Evolutionary conservation across 2,329 filamentous ascomycete species (phyloP).

Genomic region (Fusarium coffeatum): DNA sequence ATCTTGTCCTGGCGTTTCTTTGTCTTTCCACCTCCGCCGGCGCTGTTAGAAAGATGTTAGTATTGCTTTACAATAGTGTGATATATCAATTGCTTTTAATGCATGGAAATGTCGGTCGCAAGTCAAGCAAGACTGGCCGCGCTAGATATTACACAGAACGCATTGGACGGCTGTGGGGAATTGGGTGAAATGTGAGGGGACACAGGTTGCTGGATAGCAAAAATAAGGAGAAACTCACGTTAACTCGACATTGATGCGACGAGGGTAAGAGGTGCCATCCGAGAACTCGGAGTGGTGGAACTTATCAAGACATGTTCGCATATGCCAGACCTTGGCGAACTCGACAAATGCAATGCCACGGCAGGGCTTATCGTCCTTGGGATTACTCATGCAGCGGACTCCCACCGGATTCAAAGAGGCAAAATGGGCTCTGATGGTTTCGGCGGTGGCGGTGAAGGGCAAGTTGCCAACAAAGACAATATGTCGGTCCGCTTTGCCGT

Average conservation of each 20-base stretch:
- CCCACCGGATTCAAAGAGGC: constrained; percentile 66
- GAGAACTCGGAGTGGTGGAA: constrained; percentile 87
- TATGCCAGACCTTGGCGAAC: constrained; percentile 85
- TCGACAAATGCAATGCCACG: constrained; percentile 90
- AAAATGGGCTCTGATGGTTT: constrained; percentile 80
- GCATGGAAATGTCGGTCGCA: constrained; percentile 12
- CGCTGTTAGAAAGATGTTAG: constrained; percentile 61
- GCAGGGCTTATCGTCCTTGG: constrained; percentile 68
- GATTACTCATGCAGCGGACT: constrained; percentile 76
- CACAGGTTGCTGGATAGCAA: neutral
- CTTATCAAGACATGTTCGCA: constrained; percentile 91
- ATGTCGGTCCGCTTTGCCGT: constrained; percentile 46
- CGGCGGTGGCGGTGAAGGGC: constrained; percentile 81
- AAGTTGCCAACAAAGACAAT: constrained; percentile 75
- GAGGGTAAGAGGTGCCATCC: constrained; percentile 63
- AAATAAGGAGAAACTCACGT: constrained; percentile 67
- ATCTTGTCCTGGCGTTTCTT: constrained; percentile 80
- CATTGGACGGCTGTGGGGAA: neutral
- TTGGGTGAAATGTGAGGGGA: neutral
- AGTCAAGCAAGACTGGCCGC: constrained; percentile 12
- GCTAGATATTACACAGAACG: constrained; percentile 15
- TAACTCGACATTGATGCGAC: constrained; percentile 92
- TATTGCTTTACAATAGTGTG: constrained; percentile 1
- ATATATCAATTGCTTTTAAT: constrained; percentile 6
- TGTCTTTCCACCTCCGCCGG: constrained; percentile 86